These are phyloP conservation scores for Novymonas esmeraldas DNA, from an alignment of 208 protist species.

Conservation along the genomic window DNA sequence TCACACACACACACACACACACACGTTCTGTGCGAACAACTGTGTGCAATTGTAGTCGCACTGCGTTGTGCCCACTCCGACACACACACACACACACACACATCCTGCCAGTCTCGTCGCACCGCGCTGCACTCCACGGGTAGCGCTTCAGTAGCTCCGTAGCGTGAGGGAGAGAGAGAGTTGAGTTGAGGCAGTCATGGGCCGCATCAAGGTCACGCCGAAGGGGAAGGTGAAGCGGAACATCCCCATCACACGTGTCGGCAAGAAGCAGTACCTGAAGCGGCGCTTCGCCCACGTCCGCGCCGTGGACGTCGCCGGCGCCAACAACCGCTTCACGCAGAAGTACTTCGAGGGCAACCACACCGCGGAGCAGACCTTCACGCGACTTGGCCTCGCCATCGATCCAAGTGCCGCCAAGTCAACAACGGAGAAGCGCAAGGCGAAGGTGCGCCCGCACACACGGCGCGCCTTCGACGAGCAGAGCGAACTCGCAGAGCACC, in stretches of 20 bases:
- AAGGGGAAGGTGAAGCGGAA: slow-evolving; percentile 87
- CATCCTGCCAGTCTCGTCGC: too few species aligned
- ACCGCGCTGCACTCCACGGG: too few species aligned
- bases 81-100: too few species aligned
- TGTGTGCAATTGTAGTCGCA: too few species aligned
- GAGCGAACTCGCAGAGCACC: slow-evolving; percentile 37
- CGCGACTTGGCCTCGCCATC: slow-evolving; percentile 65
- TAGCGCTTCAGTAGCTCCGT: too few species aligned
- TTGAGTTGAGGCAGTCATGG: too few species aligned
- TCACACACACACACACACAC: too few species aligned
- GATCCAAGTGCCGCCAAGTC: slow-evolving; percentile 57
- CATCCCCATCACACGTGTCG: slow-evolving; percentile 86
- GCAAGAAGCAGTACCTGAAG: slow-evolving; percentile 85
- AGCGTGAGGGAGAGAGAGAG: too few species aligned
- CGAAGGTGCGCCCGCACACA: slow-evolving; percentile 44
- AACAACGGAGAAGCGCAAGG: slow-evolving; percentile 45
- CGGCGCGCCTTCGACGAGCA: slow-evolving; percentile 61
- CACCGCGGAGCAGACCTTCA: slow-evolving; percentile 83
- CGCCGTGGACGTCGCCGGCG: slow-evolving; percentile 68
- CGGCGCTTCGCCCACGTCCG: slow-evolving; percentile 82
- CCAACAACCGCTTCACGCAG: slow-evolving; percentile 80
- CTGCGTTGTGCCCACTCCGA: too few species aligned
- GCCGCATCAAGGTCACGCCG: slow-evolving; percentile 73
- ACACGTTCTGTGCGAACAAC: too few species aligned
- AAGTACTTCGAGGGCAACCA: slow-evolving; percentile 72